Evolutionary conservation across 495 filamentous ascomycete genomes (phyloP).

Genomic region (Trichoderma erinaceum): DNA sequence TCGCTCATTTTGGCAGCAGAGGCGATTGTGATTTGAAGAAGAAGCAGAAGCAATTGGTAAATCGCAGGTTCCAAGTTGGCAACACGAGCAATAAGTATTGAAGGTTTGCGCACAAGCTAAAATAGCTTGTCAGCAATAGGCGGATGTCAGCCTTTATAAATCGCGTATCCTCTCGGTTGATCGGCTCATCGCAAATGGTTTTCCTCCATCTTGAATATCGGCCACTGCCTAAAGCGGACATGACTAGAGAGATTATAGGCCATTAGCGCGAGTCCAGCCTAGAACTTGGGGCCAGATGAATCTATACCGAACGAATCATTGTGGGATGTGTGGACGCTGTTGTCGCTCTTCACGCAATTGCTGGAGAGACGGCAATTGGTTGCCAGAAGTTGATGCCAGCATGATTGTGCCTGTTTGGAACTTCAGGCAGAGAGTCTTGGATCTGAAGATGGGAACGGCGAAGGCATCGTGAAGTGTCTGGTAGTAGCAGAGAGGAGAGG

Average conservation of each 20-base stretch:
- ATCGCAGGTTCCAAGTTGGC: not conserved
- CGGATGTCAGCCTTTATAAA: too few relatives aligned
- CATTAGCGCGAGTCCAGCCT: not conserved
- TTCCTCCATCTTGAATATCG: not conserved
- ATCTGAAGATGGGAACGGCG: too few relatives aligned
- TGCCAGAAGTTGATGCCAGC: too few relatives aligned
- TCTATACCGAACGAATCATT: not conserved
- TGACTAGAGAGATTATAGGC: not conserved
- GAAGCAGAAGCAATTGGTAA: not conserved
- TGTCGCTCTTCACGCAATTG: too few relatives aligned
- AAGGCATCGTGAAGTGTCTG: too few relatives aligned
- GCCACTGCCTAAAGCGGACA: conserved; percentile 1
- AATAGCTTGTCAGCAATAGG: not conserved
- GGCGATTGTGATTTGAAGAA: not conserved
- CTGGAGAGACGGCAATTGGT: too few relatives aligned
- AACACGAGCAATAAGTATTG: not conserved
- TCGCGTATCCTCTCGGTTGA: not conserved
- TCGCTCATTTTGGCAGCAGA: not conserved
- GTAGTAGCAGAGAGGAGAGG: too few relatives aligned
- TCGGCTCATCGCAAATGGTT: not conserved
- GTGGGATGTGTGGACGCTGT: too few relatives aligned
- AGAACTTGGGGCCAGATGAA: not conserved
- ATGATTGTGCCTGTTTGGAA: too few relatives aligned
- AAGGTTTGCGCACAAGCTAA: not conserved
- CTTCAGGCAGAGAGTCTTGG: too few relatives aligned